phyloP scores from a whole-genome alignment of 2,329 filamentous ascomycete species.

The Colletotrichum limetticola region DNA sequence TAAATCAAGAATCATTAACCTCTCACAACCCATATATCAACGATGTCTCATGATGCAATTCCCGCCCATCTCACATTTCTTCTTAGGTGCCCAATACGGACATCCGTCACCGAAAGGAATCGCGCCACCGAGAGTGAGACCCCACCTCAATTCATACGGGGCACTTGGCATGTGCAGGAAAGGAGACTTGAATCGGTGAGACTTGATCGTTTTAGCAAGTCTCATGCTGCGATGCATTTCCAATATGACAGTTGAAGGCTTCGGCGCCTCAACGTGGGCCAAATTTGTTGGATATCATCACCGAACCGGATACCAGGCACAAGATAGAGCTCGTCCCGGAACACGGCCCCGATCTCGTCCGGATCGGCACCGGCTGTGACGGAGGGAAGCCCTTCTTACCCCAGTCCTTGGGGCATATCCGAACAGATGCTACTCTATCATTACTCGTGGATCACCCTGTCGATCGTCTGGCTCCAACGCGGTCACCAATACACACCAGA shows the following conservation, averaged over 20 bases:
- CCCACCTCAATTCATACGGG: too few relatives aligned
- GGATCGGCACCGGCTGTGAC: background rate
- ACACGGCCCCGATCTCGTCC: background rate
- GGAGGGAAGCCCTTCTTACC: background rate
- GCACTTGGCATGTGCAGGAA: background rate
- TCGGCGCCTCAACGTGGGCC: background rate
- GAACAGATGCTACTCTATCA: too few relatives aligned
- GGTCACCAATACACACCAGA: too few relatives aligned
- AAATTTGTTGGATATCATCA: background rate
- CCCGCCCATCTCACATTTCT: background rate
- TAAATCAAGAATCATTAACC: background rate
- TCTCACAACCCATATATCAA: background rate
- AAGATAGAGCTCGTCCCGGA: background rate
- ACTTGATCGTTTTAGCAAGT: too few relatives aligned
- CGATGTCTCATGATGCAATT: background rate
- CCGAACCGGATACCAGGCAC: background rate
- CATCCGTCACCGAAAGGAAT: background rate
- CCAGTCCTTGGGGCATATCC: background rate
- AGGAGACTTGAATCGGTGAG: background rate
- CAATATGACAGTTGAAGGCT: background rate
- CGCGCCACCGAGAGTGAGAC: background rate
- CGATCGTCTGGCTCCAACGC: too few relatives aligned
- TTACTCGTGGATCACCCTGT: too few relatives aligned
- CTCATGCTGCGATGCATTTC: background rate
- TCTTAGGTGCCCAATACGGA: background rate